Percentiles rank a stretch among this genome's conserved stretches.
These are phyloP conservation scores for Aspergillus pseudoglaucus DNA, from an alignment of 2,329 filamentous ascomycete species.

Conservation along the genomic window DNA sequence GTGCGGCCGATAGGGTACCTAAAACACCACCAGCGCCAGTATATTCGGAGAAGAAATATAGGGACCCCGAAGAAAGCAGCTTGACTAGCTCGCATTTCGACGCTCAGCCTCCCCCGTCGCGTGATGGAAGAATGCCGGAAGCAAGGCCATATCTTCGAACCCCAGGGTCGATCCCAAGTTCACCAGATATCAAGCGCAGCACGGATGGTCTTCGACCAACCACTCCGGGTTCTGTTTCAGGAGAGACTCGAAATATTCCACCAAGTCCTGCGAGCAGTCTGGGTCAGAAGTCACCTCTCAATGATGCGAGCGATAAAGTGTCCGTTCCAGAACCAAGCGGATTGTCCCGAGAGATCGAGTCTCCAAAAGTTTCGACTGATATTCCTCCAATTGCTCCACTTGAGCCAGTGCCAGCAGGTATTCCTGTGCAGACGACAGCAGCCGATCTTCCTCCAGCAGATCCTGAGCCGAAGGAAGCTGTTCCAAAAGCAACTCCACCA, in stretches of 20 bases:
- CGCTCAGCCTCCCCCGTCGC: conserved; percentile 20
- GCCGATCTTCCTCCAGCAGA: conserved; percentile 2
- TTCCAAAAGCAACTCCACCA: conserved; percentile 7
- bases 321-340: conserved; percentile 29
- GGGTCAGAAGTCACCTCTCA: conserved; percentile 22
- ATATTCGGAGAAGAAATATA: conserved; percentile 17
- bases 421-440: conserved; percentile 6
- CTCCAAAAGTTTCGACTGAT: conserved; percentile 10
- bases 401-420: conserved; percentile 8
- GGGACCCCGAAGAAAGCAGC: conserved; percentile 17
- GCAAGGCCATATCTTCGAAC: conserved; percentile 13
- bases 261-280: conserved; percentile 20
- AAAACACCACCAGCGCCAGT: conserved; percentile 9
- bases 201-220: conserved; percentile 24
- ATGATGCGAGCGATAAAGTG: conserved; percentile 24
- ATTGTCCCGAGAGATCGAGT: conserved; percentile 26
- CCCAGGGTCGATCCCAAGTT: conserved; percentile 12
- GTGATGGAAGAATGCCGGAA: conserved; percentile 20
- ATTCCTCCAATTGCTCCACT: conserved; percentile 13
- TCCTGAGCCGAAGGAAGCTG: conserved; percentile 5
- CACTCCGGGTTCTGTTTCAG: conserved; percentile 22
- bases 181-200: conserved; percentile 14
- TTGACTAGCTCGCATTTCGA: conserved; percentile 15
- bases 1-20: conserved; percentile 13
- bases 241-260: conserved; percentile 13